phyloP scores from a whole-genome alignment of 2,329 filamentous ascomycete genomes.

The Colletotrichum godetiae region DNA sequence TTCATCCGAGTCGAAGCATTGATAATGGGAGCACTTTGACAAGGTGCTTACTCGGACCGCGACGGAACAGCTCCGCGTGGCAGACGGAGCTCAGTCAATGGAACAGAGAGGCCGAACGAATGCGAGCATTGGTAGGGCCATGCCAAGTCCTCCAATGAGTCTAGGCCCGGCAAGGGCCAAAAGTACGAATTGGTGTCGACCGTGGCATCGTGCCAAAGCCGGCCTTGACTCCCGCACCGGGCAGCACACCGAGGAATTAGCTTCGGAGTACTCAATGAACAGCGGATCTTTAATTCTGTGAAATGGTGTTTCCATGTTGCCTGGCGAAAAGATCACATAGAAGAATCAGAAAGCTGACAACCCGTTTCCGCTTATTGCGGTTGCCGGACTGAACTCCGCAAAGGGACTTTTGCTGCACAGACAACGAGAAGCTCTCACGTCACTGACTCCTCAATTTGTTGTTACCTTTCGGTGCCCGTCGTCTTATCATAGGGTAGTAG shows the following conservation, averaged over 20 bases:
- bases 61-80: conserved; percentile 1
- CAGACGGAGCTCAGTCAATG: background rate
- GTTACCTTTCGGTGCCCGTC: background rate
- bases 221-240: background rate
- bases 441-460: background rate
- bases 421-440: background rate
- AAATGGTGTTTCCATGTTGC: background rate
- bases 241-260: background rate
- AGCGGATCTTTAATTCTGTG: background rate
- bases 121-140: background rate
- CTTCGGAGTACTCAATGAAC: background rate
- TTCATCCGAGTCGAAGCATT: conserved; percentile 25
- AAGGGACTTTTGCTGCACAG: background rate
- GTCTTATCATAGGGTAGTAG: conserved; percentile 6
- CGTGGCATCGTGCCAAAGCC: background rate
- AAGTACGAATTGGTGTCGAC: background rate
- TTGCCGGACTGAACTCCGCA: background rate
- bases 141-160: background rate
- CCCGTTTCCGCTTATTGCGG: background rate
- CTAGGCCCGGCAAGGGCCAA: background rate
- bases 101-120: background rate
- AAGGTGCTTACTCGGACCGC: background rate
- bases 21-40: background rate
- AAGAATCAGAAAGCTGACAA: background rate
- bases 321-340: background rate